Percentiles rank a stretch among this genome's conserved stretches.
Conservation (phyloP, 1,139 yeast genomes). For the Citeromyces siamensis region DNA sequence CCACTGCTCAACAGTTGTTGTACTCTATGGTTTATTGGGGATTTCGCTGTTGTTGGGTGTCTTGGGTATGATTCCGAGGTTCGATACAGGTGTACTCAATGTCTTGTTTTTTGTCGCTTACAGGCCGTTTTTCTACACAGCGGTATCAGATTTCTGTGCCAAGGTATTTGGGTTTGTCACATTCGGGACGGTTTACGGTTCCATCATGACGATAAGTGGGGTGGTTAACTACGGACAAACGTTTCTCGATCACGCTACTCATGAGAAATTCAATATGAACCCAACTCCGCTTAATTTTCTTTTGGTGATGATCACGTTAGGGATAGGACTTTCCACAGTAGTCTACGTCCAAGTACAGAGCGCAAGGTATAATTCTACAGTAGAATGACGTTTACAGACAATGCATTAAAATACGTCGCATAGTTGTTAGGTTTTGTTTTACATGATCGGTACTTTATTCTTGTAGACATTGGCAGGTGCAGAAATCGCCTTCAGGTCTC, state of each 20-base stretch:
- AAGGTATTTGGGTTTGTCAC: constrained; percentile 54
- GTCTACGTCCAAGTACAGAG: constrained; percentile 15
- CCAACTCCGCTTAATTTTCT: constrained; percentile 40
- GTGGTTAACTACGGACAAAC: constrained; percentile 40
- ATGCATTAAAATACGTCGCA: no score
- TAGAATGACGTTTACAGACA: constrained; percentile 1
- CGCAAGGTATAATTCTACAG: constrained; percentile 11
- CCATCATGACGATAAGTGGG: constrained; percentile 48
- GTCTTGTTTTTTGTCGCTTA: constrained; percentile 38
- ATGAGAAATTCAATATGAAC: constrained; percentile 39
- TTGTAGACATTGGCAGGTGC: no score
- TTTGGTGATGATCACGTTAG: constrained; percentile 28
- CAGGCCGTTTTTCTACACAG: constrained; percentile 53
- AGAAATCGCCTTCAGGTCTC: no score
- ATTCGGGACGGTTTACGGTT: constrained; percentile 51
- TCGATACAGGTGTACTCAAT: constrained; percentile 28
- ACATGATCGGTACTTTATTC: no score
- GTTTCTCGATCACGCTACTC: constrained; percentile 38
- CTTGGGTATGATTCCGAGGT: constrained; percentile 18
- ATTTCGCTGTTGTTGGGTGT: constrained; percentile 36
- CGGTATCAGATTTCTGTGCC: constrained; percentile 50
- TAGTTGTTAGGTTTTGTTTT: no score
- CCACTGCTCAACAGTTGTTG: constrained; percentile 34
- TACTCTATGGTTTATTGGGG: constrained; percentile 27
- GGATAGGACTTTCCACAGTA: constrained; percentile 26